phyloP scores from a whole-genome alignment of 2,329 filamentous ascomycete species.

The Huntiella savannae region DNA sequence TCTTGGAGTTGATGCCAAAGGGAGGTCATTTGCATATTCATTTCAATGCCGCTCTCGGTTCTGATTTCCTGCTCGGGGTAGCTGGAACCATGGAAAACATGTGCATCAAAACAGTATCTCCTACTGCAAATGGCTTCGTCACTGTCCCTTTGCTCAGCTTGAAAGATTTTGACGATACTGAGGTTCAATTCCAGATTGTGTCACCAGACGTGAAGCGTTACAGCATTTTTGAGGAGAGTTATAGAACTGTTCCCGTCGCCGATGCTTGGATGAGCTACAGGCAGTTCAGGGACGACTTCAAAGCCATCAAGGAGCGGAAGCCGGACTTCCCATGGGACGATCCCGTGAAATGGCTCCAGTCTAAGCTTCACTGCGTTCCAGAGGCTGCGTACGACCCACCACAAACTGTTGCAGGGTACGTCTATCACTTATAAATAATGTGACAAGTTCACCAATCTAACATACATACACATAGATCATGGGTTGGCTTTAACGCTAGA shows the following conservation, averaged over 20 bases:
- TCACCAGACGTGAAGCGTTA: conserved; percentile 15
- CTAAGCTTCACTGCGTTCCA: conserved; percentile 43
- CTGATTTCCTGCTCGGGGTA: conserved; percentile 36
- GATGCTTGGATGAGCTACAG: conserved; percentile 5
- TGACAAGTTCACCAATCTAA: conserved; percentile 2
- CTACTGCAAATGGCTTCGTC: conserved; percentile 19
- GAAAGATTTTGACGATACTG: conserved; percentile 30
- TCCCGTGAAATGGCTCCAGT: conserved; percentile 30
- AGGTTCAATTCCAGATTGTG: conserved; percentile 42
- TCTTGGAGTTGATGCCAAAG: conserved; percentile 45
- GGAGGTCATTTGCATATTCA: conserved; percentile 57
- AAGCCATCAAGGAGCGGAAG: background rate
- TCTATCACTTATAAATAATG: background rate
- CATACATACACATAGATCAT: conserved; percentile 22
- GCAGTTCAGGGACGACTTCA: background rate
- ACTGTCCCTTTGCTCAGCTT: conserved; percentile 24
- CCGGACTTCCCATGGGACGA: background rate
- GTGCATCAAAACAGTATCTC: conserved; percentile 42
- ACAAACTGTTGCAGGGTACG: conserved; percentile 34
- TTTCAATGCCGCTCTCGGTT: conserved; percentile 55
- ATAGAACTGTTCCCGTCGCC: conserved; percentile 16
- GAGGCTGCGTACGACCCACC: conserved; percentile 35
- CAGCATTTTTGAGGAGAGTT: conserved; percentile 29
- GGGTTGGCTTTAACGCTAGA: conserved; percentile 46
- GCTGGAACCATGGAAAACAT: conserved; percentile 41